Base-by-base conservation (phyloP, 352 stramenopile genomes). In the Hyaloperonospora brassicae region DNA sequence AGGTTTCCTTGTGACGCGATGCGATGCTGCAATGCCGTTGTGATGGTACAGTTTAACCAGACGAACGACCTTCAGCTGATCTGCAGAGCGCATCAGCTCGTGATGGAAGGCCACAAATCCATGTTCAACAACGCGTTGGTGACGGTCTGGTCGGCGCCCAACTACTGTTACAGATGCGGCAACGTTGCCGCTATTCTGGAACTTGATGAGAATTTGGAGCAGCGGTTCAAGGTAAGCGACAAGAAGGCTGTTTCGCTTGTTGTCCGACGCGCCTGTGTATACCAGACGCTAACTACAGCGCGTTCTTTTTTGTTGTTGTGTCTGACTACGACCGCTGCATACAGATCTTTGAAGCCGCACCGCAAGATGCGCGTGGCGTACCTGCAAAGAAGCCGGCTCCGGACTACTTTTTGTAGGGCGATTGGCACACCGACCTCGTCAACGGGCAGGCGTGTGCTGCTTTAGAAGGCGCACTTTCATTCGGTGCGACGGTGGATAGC, bases 91-190 rank as follows among this genome's bases (percentile, higher is more conserved):
- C 97, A 99, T 89, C 96, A 99, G 76, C 75, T 99, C 13, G 95
- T 96, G 45, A 91, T 91, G 84, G 84, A 94, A 52, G 84, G 84
- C 8, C 78, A 93, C 70, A 92, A 95, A 61, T 92, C 79, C 50
- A 98, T 98, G 93, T 98, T 98, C 71, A 95, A 98, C 77, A 94
- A 93, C 52, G 81, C 81, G n/a, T 79, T 99, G 46, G 96, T 99
- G 25, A 99, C 96, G 12, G 95, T 99, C 30, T 99, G 95, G 94
- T 98, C 87, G 47, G 96, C 96, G n/a, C 96, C 96, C 21, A 99
- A 99, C 72, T 99, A 99, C 71, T 99, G 96, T 65, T 98, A 98
- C 74, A 81, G 96, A 55, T 98, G 96, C 62, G 96, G 96, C 24
- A 99, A 99, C 66, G 95, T 98, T 7, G 97, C 96, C 8, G 94